Evolutionary conservation across 805 yeast genomes (phyloP).

Genomic region (Nakazawaea sp.): DNA sequence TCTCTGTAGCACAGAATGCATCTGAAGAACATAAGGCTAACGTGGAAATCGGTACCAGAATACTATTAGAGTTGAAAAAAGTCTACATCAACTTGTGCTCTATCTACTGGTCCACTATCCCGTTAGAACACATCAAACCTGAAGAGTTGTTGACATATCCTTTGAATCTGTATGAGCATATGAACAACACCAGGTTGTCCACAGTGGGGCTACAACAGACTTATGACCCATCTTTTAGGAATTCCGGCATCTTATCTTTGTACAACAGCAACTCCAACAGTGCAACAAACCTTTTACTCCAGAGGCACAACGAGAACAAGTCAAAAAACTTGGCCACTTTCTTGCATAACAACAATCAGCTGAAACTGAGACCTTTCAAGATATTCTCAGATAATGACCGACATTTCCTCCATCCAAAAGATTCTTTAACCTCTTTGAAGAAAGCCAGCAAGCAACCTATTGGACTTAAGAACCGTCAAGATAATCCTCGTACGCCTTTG

Average conservation of each 20-base stretch:
- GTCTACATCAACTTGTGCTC: conserved; percentile 23
- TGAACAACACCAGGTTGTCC: conserved; percentile 27
- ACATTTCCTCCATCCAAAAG: conserved; percentile 25
- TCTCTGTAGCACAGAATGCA: neutral
- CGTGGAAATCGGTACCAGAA: conserved; percentile 17
- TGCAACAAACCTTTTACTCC: conserved; percentile 16
- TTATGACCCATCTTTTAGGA: conserved; percentile 31
- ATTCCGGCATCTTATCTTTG: conserved; percentile 31
- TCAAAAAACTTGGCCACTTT: conserved; percentile 4
- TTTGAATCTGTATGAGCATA: conserved; percentile 19
- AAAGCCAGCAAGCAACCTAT: conserved; percentile 2
- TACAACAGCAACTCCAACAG: conserved; percentile 20
- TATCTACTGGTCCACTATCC: conserved; percentile 24
- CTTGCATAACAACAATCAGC: conserved; percentile 9
- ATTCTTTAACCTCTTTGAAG: conserved; percentile 23
- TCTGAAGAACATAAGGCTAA: neutral
- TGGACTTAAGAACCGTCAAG: neutral
- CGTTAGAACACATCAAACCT: conserved; percentile 16
- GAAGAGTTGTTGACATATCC: conserved; percentile 16
- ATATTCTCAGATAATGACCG: conserved; percentile 13
- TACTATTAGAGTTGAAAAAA: conserved; percentile 26
- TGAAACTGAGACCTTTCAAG: conserved; percentile 5
- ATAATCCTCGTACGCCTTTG: conserved; percentile 2
- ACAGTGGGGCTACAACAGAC: conserved; percentile 29
- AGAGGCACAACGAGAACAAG: conserved; percentile 5